Base-by-base conservation (phyloP, 345 rosid species). In the Boechera stricta region DNA sequence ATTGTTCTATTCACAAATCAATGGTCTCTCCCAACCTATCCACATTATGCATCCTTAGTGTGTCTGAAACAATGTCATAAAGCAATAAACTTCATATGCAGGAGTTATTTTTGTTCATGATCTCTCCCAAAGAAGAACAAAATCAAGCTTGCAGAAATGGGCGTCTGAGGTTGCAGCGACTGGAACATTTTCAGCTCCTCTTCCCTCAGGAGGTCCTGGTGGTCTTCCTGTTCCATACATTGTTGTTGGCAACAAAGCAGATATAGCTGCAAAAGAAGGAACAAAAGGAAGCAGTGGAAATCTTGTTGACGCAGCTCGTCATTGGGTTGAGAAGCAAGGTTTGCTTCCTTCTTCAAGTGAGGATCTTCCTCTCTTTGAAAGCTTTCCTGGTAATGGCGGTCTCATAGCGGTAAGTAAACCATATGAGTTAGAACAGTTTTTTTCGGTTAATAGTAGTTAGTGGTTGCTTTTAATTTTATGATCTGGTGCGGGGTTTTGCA, bases 291-390 rank as follows among this genome's bases (percentile, higher is more conserved):
- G 99, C 85, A 91, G 97, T 64, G 96, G 98, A 71, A 96, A 91
- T 84, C 98, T 96, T 48, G 97, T 96, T 65, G 99, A 96, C 79
- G 98, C 78, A 41, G 99, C 99, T 84, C 98, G 96, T 15, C 97
- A 88, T 71, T 96, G 99, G 99, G 97, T 96, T 41, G 99, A 96
- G 90, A 96, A 93, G 82, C 99, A 96, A 85, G 99, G 99, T 53
- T 84, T 96, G 82, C 95, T 96, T 83, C 55, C 69, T 64, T 83
- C 98, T 29, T 79, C 92, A 49, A 93, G 90, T 54, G 98, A 91
- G 67, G 98, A 93, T 63, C 97, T 96, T 84, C 99, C 99, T 15
- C 86, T 93, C 71, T 90, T 92, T 60, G 98, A 91, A 84, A 88
- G 90, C 82, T 96, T 96, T 74, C 99, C 99, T 76, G 93, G 95